Conservation (phyloP, 208 protist genomes). For the Blechomonas ayalai region DNA sequence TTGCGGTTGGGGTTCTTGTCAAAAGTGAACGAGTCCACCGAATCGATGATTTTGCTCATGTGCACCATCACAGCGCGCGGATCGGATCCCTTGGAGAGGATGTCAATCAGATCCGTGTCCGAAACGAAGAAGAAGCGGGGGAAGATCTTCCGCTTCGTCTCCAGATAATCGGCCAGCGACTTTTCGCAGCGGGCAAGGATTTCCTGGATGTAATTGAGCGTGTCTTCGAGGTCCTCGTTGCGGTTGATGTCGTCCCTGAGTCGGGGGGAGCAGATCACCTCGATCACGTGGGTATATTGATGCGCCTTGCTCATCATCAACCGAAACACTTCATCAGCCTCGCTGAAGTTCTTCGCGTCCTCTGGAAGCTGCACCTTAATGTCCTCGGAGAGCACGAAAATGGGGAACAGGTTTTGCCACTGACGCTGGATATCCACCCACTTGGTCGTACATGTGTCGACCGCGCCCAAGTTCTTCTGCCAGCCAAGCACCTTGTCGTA, state of each 20-base stretch:
- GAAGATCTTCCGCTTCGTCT: conserved; percentile 97
- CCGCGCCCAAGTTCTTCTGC: conserved; percentile 93
- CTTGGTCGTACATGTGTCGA: conserved; percentile 94
- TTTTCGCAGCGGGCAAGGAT: conserved; percentile 97
- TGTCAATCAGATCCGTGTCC: conserved; percentile 95
- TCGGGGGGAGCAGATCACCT: conserved; percentile 80
- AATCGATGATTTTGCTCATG: conserved; percentile 96
- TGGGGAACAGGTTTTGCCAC: conserved; percentile 97
- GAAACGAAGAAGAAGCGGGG: conserved; percentile 98
- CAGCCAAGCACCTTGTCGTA: conserved; percentile 93
- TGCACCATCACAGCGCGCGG: conserved; percentile 93
- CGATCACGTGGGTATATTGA: conserved; percentile 87
- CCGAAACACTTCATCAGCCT: conserved; percentile 88
- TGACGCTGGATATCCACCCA: conserved; percentile 96
- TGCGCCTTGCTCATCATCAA: conserved; percentile 90
- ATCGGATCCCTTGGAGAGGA: conserved; percentile 95
- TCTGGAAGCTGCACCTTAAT: conserved; percentile 96
- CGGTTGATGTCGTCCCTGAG: conserved; percentile 83
- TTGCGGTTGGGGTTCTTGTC: conserved; percentile 58
- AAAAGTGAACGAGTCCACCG: conserved; percentile 88
- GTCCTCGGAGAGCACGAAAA: conserved; percentile 97
- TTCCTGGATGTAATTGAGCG: conserved; percentile 87
- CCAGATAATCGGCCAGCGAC: conserved; percentile 95
- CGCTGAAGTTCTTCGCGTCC: conserved; percentile 92
- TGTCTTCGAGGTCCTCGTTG: conserved; percentile 84